phyloP scores from a whole-genome alignment of 306 rosid species.

The Trifolium fragiferum region DNA sequence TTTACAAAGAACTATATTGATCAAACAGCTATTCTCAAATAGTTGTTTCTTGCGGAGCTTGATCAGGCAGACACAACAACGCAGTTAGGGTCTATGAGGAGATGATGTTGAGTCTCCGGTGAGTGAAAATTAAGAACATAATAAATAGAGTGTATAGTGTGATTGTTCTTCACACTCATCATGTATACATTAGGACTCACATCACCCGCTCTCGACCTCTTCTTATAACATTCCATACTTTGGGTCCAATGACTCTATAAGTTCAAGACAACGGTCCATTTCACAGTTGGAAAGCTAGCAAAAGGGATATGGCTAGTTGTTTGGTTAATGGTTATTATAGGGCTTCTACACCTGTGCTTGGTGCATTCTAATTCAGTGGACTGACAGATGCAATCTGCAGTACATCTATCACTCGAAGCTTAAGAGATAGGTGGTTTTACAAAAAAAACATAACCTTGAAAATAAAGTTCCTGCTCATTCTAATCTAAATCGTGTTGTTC shows the following conservation, averaged over 20 bases:
- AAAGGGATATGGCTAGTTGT: constrained; percentile 4
- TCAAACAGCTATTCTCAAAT: too few species aligned
- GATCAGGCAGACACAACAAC: constrained; percentile 18
- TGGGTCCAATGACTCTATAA: background rate
- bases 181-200: background rate
- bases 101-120: background rate
- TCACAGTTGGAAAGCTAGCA: constrained; percentile 4
- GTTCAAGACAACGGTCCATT: too few species aligned
- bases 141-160: background rate
- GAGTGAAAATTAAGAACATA: background rate
- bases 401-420: background rate
- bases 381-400: background rate
- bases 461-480: background rate
- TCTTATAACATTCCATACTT: background rate
- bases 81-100: background rate
- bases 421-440: background rate
- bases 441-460: background rate
- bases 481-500: constrained; percentile 1
- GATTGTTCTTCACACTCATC: background rate
- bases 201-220: constrained; percentile 2
- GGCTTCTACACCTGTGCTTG: background rate
- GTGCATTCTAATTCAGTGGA: constrained; percentile 4
- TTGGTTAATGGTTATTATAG: background rate
- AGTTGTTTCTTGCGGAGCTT: too few species aligned
- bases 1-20: too few species aligned